Percentiles rank a stretch among this genome's conserved stretches.
These are phyloP conservation scores for Yarrowia keelungensis DNA, from an alignment of 805 yeast species.

Conservation along the genomic window DNA sequence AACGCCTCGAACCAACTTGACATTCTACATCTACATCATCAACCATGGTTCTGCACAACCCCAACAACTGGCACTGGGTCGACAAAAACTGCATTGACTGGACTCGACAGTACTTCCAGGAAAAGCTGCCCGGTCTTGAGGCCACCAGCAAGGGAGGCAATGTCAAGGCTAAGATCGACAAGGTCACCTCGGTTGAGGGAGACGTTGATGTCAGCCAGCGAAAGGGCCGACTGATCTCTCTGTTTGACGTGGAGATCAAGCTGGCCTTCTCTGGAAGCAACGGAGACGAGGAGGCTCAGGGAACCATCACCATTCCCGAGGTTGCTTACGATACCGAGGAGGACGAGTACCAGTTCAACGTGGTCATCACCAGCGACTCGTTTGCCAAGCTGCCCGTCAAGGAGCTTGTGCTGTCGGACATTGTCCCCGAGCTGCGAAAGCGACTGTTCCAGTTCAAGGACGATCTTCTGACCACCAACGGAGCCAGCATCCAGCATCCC, in stretches of 20 bases:
- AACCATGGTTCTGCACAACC: constrained; percentile 90
- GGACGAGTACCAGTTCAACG: constrained; percentile 85
- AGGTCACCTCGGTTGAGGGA: constrained; percentile 76
- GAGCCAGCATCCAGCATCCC: constrained; percentile 86
- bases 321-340: constrained; percentile 88
- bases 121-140: constrained; percentile 61
- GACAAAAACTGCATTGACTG: constrained; percentile 95
- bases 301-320: constrained; percentile 86
- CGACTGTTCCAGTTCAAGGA: constrained; percentile 70
- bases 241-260: constrained; percentile 79
- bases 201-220: constrained; percentile 97
- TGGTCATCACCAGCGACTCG: constrained; percentile 65
- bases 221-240: constrained; percentile 92
- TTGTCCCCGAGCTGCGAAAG: constrained; percentile 75
- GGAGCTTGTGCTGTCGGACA: constrained; percentile 58
- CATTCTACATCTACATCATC: background rate
- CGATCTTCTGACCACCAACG: constrained; percentile 76
- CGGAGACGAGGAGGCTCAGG: constrained; percentile 57
- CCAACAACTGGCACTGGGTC: constrained; percentile 99
- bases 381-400: constrained; percentile 57
- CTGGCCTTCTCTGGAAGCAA: constrained; percentile 62
- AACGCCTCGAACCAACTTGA: constrained; percentile 12
- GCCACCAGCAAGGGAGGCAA: constrained; percentile 50
- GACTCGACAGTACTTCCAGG: constrained; percentile 78
- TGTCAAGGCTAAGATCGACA: constrained; percentile 51